phyloP scores from a whole-genome alignment of 441 rosid species.

The Hura crepitans region DNA sequence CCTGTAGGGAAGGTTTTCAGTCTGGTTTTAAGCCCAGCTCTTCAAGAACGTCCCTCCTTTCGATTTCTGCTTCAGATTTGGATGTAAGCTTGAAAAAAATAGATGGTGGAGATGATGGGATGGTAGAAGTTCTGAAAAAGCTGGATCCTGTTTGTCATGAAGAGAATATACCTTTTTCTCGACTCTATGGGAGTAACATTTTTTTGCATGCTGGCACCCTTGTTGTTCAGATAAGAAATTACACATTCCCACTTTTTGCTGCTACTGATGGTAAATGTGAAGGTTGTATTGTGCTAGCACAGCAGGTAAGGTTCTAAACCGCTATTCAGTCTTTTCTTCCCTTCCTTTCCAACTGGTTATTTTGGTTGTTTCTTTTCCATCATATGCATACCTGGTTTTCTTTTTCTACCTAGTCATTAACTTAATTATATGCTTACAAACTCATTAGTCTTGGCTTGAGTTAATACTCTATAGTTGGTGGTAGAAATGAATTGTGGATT shows the following conservation, averaged over 20 bases:
- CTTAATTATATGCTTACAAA: too few species aligned
- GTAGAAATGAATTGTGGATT: not conserved
- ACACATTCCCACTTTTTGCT: conserved; percentile 79
- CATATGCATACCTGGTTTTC: conserved; percentile 16
- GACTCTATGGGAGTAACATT: conserved; percentile 85
- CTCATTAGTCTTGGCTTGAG: too few species aligned
- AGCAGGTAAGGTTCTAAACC: conserved; percentile 62
- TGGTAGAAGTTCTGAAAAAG: conserved; percentile 79
- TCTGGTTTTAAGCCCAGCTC: conserved; percentile 87
- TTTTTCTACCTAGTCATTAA: conserved; percentile 17
- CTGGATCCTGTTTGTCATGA: conserved; percentile 83
- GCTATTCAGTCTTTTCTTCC: conserved; percentile 7
- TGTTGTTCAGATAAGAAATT: conserved; percentile 70
- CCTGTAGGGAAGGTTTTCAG: conserved; percentile 78
- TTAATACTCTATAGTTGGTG: not conserved
- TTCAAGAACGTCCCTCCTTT: conserved; percentile 73
- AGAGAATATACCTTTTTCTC: conserved; percentile 86
- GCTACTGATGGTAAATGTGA: conserved; percentile 84
- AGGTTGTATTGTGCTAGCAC: conserved; percentile 88
- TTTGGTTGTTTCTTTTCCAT: conserved; percentile 14
- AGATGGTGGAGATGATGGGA: conserved; percentile 87
- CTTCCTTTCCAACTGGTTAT: conserved; percentile 5
- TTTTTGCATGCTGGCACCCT: conserved; percentile 55
- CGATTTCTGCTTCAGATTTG: conserved; percentile 82
- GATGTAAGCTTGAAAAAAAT: conserved; percentile 74